phyloP scores from a whole-genome alignment of 2,329 filamentous ascomycete genomes.

The Fusarium ambrosium region DNA sequence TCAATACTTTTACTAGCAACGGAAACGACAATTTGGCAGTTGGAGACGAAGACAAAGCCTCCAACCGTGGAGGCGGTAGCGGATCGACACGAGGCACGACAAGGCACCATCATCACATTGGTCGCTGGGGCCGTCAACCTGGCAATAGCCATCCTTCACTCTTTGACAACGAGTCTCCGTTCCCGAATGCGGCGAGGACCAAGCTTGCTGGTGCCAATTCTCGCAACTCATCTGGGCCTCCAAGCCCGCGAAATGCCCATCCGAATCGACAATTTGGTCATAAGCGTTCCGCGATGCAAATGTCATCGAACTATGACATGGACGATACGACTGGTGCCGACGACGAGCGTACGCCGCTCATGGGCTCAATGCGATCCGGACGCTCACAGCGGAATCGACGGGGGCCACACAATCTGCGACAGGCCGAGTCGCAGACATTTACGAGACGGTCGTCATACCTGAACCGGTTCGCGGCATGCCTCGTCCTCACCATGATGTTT shows the following conservation, averaged over 20 bases:
- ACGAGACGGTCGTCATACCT: conserved; percentile 73
- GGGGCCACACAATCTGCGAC: conserved; percentile 69
- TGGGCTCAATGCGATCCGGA: conserved; percentile 70
- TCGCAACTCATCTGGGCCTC: conserved; percentile 75
- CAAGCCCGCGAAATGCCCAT: conserved; percentile 74
- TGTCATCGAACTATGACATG: conserved; percentile 79
- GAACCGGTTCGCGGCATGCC: conserved; percentile 85
- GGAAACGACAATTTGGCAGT: conserved; percentile 64
- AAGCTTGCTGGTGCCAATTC: conserved; percentile 72
- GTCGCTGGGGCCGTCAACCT: conserved; percentile 79
- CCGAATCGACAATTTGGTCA: conserved; percentile 52
- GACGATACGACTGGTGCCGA: conserved; percentile 85
- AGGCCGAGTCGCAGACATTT: conserved; percentile 80
- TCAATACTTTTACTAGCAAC: conserved; percentile 79
- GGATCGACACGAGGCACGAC: conserved; percentile 75
- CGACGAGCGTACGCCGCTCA: conserved; percentile 88
- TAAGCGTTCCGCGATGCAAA: conserved; percentile 69
- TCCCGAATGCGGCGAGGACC: conserved; percentile 74
- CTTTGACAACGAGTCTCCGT: conserved; percentile 83
- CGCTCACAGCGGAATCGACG: conserved; percentile 71
- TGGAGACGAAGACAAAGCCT: conserved; percentile 75
- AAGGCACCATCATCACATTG: conserved; percentile 81
- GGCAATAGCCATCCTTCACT: conserved; percentile 77
- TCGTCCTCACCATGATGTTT: conserved; percentile 86
- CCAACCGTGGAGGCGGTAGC: conserved; percentile 68